A percentile compares a stretch with the other conserved stretches of the same genome.
phyloP scores from a whole-genome alignment of 2,329 filamentous ascomycete genomes.

The Daldinia sp. region DNA sequence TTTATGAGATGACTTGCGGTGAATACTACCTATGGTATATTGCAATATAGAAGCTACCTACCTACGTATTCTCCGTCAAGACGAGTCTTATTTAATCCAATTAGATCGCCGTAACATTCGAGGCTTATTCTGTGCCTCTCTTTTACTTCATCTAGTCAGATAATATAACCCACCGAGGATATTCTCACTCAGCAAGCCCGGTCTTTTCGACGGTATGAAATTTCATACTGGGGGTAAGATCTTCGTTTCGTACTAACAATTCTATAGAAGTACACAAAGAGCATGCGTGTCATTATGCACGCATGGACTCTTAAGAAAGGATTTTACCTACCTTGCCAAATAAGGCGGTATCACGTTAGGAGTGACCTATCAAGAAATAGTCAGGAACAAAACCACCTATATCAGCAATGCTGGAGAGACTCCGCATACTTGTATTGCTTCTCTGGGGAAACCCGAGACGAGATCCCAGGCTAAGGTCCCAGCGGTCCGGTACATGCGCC shows the following conservation, averaged over 20 bases:
- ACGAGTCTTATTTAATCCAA: neutral
- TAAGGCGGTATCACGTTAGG: neutral
- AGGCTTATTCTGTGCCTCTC: neutral
- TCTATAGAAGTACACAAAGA: neutral
- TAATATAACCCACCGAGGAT: neutral
- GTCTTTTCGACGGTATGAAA: neutral
- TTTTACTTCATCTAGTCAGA: neutral
- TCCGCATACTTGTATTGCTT: constrained; percentile 9
- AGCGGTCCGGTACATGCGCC: constrained; percentile 27
- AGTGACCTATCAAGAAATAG: neutral
- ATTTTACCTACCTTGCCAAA: neutral
- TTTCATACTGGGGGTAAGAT: neutral
- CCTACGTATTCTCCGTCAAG: neutral
- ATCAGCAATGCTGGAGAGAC: neutral
- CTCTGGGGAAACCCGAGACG: constrained; percentile 6
- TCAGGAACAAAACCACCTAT: neutral
- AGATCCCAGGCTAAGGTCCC: constrained; percentile 26
- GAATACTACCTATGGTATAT: neutral
- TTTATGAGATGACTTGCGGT: neutral
- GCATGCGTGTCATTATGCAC: neutral
- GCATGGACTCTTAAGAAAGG: neutral
- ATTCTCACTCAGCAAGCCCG: neutral
- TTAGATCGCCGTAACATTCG: neutral
- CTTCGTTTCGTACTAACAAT: neutral
- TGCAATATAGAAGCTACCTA: neutral